Evolutionary conservation across 2,329 filamentous ascomycete genomes (phyloP).

Genomic region (Pseudocercospora eumusae): DNA sequence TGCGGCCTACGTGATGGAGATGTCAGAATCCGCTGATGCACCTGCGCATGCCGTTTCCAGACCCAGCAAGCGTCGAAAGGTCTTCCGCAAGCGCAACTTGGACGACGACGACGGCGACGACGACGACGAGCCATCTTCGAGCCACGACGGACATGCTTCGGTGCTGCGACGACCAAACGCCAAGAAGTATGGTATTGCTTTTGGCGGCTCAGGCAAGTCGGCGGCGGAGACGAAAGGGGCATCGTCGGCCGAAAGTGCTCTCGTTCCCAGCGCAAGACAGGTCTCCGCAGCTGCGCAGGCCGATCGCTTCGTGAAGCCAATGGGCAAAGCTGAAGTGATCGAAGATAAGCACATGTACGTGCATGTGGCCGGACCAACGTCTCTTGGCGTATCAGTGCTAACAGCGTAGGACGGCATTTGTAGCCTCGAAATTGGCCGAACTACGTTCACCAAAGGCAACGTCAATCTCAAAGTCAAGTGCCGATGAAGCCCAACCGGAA

Average conservation of each 20-base stretch:
- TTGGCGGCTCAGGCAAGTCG: constrained; percentile 24
- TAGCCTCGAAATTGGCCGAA: constrained; percentile 78
- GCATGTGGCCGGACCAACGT: constrained; percentile 12
- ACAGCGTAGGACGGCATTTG: constrained; percentile 77
- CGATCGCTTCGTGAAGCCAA: constrained; percentile 70
- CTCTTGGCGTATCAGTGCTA: constrained; percentile 51
- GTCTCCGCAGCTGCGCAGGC: constrained; percentile 38
- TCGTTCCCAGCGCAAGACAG: constrained; percentile 21
- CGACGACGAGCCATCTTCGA: constrained; percentile 5
- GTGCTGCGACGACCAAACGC: constrained; percentile 20
- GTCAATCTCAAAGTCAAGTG: no score
- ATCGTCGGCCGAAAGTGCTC: constrained; percentile 12
- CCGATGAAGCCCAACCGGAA: not conserved
- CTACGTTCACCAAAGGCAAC: constrained; percentile 25
- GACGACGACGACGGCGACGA: no score
- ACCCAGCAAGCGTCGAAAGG: constrained; percentile 54
- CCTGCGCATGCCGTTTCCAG: constrained; percentile 45
- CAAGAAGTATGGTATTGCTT: constrained; percentile 37
- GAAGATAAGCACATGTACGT: constrained; percentile 78
- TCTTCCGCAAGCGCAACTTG: constrained; percentile 49
- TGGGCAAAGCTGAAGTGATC: constrained; percentile 64
- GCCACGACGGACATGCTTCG: not conserved
- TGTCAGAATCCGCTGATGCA: constrained; percentile 11
- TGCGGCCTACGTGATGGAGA: not conserved
- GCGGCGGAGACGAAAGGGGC: not conserved